phyloP scores from a whole-genome alignment of 2,329 filamentous ascomycete genomes.

The Didymella lethalis region DNA sequence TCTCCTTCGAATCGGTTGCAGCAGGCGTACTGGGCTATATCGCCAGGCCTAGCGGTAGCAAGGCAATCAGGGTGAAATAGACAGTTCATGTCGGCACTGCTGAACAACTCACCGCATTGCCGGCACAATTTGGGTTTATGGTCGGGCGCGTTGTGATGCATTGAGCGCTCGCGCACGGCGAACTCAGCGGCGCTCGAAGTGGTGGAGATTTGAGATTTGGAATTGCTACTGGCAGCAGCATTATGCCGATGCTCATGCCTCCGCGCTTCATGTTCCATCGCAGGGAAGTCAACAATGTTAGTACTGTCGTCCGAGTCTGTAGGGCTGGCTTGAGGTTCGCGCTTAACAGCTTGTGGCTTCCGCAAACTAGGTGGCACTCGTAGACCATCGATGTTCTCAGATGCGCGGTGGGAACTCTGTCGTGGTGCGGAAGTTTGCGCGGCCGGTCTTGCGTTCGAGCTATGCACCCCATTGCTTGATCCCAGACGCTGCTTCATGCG shows the following conservation, averaged over 20 bases:
- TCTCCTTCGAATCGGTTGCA: conserved; percentile 21
- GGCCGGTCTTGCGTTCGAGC: not conserved
- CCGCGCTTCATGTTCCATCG: conserved; percentile 1
- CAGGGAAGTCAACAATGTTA: conserved; percentile 23
- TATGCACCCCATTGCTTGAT: not conserved
- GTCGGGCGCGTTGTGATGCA: not conserved
- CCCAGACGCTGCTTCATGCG: conserved; percentile 18
- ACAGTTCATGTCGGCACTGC: conserved; percentile 15
- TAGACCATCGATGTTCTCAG: not conserved
- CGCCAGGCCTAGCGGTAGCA: not conserved
- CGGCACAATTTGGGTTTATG: conserved; percentile 19
- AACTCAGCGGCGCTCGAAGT: not conserved
- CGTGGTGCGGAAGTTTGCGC: not conserved
- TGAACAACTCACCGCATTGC: conserved; percentile 25
- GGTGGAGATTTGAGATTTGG: not conserved
- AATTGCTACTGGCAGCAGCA: not conserved
- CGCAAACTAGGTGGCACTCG: conserved; percentile 2
- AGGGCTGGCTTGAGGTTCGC: conserved; percentile 9
- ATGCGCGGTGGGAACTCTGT: not conserved
- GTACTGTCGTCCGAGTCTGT: conserved; percentile 22
- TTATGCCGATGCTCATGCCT: not conserved
- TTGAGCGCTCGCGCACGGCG: conserved; percentile 1
- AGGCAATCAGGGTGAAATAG: conserved; percentile 29
- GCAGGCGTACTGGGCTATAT: conserved; percentile 19
- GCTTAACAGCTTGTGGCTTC: conserved; percentile 19